These are phyloP conservation scores for Fagus crenata DNA, from an alignment of 306 rosid genomes.

Conservation along the genomic window DNA sequence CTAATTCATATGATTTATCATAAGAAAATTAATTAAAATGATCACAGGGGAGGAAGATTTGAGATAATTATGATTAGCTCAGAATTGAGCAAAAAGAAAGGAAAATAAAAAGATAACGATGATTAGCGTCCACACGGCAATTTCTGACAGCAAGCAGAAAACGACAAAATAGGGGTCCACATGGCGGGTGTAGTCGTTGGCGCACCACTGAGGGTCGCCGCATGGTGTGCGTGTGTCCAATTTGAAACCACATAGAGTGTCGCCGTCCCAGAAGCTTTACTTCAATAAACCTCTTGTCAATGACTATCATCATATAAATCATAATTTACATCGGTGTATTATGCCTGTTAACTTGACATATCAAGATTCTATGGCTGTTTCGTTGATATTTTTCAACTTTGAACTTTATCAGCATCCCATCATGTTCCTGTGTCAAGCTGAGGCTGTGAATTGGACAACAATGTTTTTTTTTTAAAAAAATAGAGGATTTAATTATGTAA, in stretches of 20 bases:
- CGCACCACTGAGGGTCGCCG: conserved; percentile 52
- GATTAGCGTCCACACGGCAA: conserved; percentile 16
- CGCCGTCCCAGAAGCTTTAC: not conserved
- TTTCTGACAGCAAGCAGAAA: conserved; percentile 28
- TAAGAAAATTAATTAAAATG: not conserved
- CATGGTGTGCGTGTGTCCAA: conserved; percentile 34
- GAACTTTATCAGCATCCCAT: too few relatives aligned
- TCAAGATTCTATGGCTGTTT: too few relatives aligned
- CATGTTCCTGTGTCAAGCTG: too few relatives aligned
- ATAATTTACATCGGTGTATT: too few relatives aligned
- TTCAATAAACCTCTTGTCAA: not conserved
- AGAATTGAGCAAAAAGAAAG: too few relatives aligned
- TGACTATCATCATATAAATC: too few relatives aligned
- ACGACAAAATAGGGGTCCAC: conserved; percentile 33
- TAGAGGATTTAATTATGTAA: too few relatives aligned
- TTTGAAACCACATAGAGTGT: conserved; percentile 37
- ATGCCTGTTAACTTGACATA: too few relatives aligned
- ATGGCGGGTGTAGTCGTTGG: conserved; percentile 1
- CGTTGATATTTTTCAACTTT: too few relatives aligned
- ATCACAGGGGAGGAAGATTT: not conserved
- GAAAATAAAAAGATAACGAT: conserved; percentile 21
- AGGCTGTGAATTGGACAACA: too few relatives aligned
- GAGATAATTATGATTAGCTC: too few relatives aligned
- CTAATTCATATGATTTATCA: not conserved
- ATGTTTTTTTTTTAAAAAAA: too few relatives aligned